Base-by-base conservation (phyloP, 108 stramenopile species). In the Schizochytrium sp. region DNA sequence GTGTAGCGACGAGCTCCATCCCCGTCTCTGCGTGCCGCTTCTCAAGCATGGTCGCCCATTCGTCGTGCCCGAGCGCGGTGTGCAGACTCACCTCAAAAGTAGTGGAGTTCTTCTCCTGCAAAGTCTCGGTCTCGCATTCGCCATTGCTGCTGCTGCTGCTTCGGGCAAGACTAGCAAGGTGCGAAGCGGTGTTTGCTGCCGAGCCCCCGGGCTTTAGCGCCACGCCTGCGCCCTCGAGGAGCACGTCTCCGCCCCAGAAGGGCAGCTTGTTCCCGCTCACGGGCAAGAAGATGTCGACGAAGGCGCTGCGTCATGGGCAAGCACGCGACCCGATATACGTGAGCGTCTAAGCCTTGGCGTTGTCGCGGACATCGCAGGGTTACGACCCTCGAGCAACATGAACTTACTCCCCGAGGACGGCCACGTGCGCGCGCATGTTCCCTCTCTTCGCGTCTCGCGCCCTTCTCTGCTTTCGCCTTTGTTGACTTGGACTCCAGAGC, bases 201-300 rank as follows among this genome's bases (percentile, higher is more conserved):
- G 76, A 83, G 43, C 76, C 76, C 0, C 76, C 76, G 12, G 76
- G 51, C 23, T 83, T 83, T 14, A 83, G 48, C 76, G 10, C 45
- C 45, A 83, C 76, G 51, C 51, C 34, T 34, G 34, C 51, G n/a
- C 76, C 76, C 48, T 53, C 23, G 28, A 83, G 76, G 12, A 83
- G 76, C 10, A 83, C 76, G 51, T 83, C 76, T 6, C 76, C 76
- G 51, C 76, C 76, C 76, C 76, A 83, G 51, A 53, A 53, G 45
- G 76, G 76, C 48, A 83, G 76, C 51, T 83, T 83, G 48, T 23
- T 23, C 14, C 76, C 76, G 48, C 34, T 23, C 63, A 83, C 76
- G 19, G 76, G 76, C 48, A 47, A 34, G 76, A 53, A 83, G 16
- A 83, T 47, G 76, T 83, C 76, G 43, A 83, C 76, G 28, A 83